Percentiles rank a stretch among this genome's conserved stretches.
Evolutionary conservation across 2,329 filamentous ascomycete species (phyloP).

Genomic region (Apiospora phragmitis): DNA sequence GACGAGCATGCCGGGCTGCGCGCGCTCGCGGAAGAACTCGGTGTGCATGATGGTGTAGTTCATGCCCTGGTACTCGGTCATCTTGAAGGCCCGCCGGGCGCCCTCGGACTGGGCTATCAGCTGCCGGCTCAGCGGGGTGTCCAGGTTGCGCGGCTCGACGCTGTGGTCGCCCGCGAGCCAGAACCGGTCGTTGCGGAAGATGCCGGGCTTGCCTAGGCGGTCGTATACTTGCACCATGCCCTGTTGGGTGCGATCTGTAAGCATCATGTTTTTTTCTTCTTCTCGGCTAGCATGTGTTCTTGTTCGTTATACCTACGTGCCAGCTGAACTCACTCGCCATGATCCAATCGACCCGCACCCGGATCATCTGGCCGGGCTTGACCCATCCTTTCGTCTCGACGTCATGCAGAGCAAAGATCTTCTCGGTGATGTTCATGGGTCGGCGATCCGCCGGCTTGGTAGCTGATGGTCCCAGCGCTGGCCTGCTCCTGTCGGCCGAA

Average conservation of each 20-base stretch:
- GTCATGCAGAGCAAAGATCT: slow-evolving; percentile 47
- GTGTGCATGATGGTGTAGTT: slow-evolving; percentile 46
- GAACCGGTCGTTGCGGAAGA: slow-evolving; percentile 50
- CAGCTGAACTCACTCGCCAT: slow-evolving; percentile 45
- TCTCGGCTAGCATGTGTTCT: no score
- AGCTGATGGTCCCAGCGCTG: slow-evolving; percentile 12
- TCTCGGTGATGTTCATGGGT: slow-evolving; percentile 44
- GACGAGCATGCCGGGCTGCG: slow-evolving; percentile 44
- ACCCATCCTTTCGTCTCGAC: slow-evolving; percentile 35
- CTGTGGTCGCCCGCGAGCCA: slow-evolving; percentile 52
- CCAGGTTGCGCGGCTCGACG: slow-evolving; percentile 44
- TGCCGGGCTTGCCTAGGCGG: slow-evolving; percentile 38
- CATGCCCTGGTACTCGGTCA: slow-evolving; percentile 37
- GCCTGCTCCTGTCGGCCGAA: slow-evolving; percentile 23
- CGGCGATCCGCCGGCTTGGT: slow-evolving; percentile 21
- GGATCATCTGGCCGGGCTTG: slow-evolving; percentile 39
- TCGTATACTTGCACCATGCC: slow-evolving; percentile 44
- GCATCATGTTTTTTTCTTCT: background rate
- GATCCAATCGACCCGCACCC: slow-evolving; percentile 46
- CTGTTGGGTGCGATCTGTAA: slow-evolving; percentile 6
- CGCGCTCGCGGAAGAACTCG: slow-evolving; percentile 44
- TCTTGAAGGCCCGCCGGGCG: slow-evolving; percentile 40
- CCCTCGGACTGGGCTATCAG: slow-evolving; percentile 38
- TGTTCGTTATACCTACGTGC: slow-evolving; percentile 24
- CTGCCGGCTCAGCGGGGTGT: slow-evolving; percentile 33